Base-by-base conservation (phyloP, 2,329 filamentous ascomycete genomes). In the Fusarium verrucosum region DNA sequence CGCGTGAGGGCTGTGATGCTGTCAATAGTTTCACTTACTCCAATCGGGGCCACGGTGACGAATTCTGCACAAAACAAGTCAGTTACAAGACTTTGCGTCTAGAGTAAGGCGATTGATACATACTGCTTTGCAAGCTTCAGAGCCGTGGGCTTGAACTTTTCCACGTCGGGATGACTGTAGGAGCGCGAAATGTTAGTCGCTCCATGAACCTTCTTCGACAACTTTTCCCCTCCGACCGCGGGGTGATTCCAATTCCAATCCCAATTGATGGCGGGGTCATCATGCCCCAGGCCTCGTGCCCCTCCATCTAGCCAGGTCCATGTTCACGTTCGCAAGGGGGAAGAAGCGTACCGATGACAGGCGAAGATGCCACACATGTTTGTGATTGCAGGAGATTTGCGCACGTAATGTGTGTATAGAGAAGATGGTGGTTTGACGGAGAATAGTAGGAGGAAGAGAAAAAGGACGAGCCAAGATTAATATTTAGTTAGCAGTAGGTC, bases 1-100 rank as follows among this genome's bases (percentile, higher is more conserved):
- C 49, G 38, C 37, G 30, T 32, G 42, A 43, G 28, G 52, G 44
- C 42, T 35, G 43, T 20, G 37, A 33, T 40, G 42, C 38, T 20
- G 19, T 11, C 19, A 45, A 49, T 37, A 33, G 51, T 50, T 41
- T 50, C 43, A 87, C 91, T 90, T 83, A 95, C 92, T 97, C 95
- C 95, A 99, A 84, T 99, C 95, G 74, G 95, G 95, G 72, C 95
- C 95, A 80, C 95, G 90, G 81, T 99, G 95, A 73, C 96, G 93
- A 76, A 97, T 87, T 77, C 92, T 96, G 77, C 35, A 36, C 36
- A 54, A 52, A 43, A 49, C 23, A 57, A 42, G 65, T 72, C 50
- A 72, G 58, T 56, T 52, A 32, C 42, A 16, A 26, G 22, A 20
- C 22, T 23, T 40, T n/a, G 9, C 22, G 22, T 30, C 17, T 23